These are phyloP conservation scores for Pyrenophora seminiperda DNA, from an alignment of 2,329 filamentous ascomycete genomes.

Conservation along the genomic window DNA sequence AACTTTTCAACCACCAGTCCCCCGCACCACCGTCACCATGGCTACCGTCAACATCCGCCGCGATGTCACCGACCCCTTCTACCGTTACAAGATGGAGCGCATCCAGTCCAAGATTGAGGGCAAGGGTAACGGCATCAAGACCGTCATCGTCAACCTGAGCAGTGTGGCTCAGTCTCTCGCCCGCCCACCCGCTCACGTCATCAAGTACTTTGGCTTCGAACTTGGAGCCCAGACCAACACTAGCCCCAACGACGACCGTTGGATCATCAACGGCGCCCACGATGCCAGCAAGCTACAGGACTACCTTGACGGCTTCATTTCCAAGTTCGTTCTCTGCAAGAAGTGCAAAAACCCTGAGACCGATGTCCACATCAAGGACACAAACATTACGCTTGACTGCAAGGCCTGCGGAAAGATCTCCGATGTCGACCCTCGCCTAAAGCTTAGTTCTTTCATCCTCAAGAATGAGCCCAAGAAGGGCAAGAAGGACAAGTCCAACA, in stretches of 20 bases:
- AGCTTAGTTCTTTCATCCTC: constrained; percentile 95
- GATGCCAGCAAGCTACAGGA: constrained; percentile 95
- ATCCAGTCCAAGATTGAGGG: constrained; percentile 99
- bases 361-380: constrained; percentile 92
- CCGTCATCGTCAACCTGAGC: constrained; percentile 92
- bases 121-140: constrained; percentile 99
- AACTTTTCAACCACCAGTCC: constrained; percentile 33
- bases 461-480: constrained; percentile 93
- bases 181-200: constrained; percentile 90
- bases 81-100: constrained; percentile 99
- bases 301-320: constrained; percentile 97
- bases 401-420: constrained; percentile 96
- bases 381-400: constrained; percentile 90
- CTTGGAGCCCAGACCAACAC: constrained; percentile 98
- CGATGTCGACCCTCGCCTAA: constrained; percentile 89
- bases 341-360: constrained; percentile 99
- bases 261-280: constrained; percentile 99
- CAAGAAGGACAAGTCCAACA: constrained; percentile 96
- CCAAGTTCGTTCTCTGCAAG: constrained; percentile 98
- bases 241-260: constrained; percentile 95
- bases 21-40: constrained; percentile 70
- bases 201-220: constrained; percentile 99
- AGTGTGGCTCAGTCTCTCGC: constrained; percentile 91
- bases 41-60: constrained; percentile 95
- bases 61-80: constrained; percentile 98